Evolutionary conservation across 2,329 filamentous ascomycete genomes (phyloP).

Genomic region (Colletotrichum trifolii): DNA sequence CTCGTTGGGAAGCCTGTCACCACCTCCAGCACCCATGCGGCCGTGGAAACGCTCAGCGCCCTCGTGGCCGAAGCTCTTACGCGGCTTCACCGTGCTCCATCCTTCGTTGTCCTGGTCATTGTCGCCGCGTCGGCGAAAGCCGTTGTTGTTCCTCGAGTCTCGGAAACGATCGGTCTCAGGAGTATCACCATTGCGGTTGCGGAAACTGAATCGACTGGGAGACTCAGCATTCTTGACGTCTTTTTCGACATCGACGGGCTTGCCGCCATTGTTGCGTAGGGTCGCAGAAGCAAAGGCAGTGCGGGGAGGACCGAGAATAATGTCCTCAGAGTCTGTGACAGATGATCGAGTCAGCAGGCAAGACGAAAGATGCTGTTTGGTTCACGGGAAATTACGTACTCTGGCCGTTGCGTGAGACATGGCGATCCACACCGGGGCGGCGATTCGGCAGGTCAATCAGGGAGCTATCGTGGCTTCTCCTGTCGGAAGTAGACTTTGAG

Average conservation of each 20-base stretch:
- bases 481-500: conserved; percentile 56
- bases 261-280: conserved; percentile 55
- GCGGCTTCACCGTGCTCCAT: conserved; percentile 79
- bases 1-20: conserved; percentile 55
- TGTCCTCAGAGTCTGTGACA: conserved; percentile 76
- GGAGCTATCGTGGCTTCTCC: conserved; percentile 57
- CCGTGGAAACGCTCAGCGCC: conserved; percentile 78
- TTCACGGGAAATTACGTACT: conserved; percentile 53
- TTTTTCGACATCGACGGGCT: conserved; percentile 65
- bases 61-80: conserved; percentile 79
- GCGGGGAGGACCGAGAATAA: conserved; percentile 86
- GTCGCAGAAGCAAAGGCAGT: conserved; percentile 84
- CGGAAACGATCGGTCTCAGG: conserved; percentile 63
- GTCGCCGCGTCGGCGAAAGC: conserved; percentile 63
- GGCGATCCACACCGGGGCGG: conserved; percentile 63
- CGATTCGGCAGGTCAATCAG: conserved; percentile 62
- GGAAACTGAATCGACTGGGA: conserved; percentile 71
- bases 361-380: conserved; percentile 20
- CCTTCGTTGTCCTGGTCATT: conserved; percentile 74
- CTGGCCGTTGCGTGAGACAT: conserved; percentile 65
- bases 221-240: conserved; percentile 61
- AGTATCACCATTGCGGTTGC: conserved; percentile 61
- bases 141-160: conserved; percentile 56
- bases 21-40: conserved; percentile 68
- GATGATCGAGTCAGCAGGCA: conserved; percentile 43